These are phyloP conservation scores for Auriculariales sp. DNA, from an alignment of 768 basidiomycete species.

Conservation along the genomic window DNA sequence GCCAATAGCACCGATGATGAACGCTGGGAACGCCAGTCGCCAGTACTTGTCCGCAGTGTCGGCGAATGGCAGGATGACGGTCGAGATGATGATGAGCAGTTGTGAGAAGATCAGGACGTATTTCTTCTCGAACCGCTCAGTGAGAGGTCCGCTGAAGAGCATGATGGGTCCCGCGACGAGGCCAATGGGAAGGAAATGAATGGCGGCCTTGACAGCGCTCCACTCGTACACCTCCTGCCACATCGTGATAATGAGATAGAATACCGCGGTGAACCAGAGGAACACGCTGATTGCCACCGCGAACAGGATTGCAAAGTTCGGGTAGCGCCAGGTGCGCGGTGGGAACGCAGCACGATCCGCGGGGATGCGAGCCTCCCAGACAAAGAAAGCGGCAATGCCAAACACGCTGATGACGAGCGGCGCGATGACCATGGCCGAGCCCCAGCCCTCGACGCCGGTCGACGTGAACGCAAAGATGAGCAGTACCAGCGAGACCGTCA, in stretches of 20 bases:
- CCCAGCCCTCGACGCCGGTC: slow-evolving; percentile 37
- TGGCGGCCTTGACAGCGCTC: slow-evolving; percentile 23
- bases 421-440: slow-evolving; percentile 25
- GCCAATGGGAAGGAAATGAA: slow-evolving; percentile 12
- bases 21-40: slow-evolving; percentile 33
- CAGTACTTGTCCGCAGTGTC: slow-evolving; percentile 30
- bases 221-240: slow-evolving; percentile 31
- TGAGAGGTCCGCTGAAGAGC: neutral
- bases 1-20: slow-evolving; percentile 32
- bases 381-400: slow-evolving; percentile 29
- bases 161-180: neutral
- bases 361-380: slow-evolving; percentile 31
- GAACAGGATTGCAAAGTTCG: slow-evolving; percentile 26
- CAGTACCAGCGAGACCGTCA: slow-evolving; percentile 16
- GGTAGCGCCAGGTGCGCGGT: slow-evolving; percentile 27
- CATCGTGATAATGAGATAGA: slow-evolving; percentile 19
- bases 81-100: slow-evolving; percentile 22
- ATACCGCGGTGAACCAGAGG: slow-evolving; percentile 27
- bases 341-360: slow-evolving; percentile 28
- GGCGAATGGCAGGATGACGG: slow-evolving; percentile 26
- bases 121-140: slow-evolving; percentile 14
- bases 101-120: slow-evolving; percentile 31
- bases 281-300: slow-evolving; percentile 22
- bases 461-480: slow-evolving; percentile 23
- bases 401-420: slow-evolving; percentile 32